phyloP scores from a whole-genome alignment of 2,329 filamentous ascomycete species.

The Mycosphaerella arachidis region DNA sequence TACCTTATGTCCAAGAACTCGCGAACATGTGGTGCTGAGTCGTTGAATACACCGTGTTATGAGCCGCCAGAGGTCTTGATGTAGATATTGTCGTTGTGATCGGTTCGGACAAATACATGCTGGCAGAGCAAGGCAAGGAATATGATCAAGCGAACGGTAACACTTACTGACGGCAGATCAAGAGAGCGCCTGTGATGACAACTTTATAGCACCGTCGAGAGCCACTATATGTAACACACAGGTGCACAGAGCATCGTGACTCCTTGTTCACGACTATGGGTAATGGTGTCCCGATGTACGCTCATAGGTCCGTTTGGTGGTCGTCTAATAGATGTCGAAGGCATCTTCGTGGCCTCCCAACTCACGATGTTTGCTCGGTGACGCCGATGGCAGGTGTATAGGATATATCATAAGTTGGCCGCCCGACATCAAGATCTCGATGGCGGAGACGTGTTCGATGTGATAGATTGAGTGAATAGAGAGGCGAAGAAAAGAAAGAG shows the following conservation, averaged over 20 bases:
- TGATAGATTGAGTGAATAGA: no score
- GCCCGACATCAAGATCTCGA: no score
- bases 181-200: background rate
- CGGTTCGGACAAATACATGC: background rate
- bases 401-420: no score
- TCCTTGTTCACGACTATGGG: background rate
- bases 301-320: background rate
- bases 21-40: constrained; percentile 10
- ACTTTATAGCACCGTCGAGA: background rate
- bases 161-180: background rate
- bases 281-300: background rate
- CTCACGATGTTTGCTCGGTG: no score
- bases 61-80: constrained; percentile 1
- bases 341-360: no score
- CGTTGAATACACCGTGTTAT: constrained; percentile 6
- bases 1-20: constrained; percentile 37
- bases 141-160: background rate
- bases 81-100: background rate
- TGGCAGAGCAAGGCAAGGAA: background rate
- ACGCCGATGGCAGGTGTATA: no score
- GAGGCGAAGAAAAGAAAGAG: no score
- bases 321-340: background rate
- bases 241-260: background rate
- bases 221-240: background rate
- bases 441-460: no score